phyloP scores from a whole-genome alignment of 1,284 basidiomycete genomes.

The Fomitiporia mediterranea region DNA sequence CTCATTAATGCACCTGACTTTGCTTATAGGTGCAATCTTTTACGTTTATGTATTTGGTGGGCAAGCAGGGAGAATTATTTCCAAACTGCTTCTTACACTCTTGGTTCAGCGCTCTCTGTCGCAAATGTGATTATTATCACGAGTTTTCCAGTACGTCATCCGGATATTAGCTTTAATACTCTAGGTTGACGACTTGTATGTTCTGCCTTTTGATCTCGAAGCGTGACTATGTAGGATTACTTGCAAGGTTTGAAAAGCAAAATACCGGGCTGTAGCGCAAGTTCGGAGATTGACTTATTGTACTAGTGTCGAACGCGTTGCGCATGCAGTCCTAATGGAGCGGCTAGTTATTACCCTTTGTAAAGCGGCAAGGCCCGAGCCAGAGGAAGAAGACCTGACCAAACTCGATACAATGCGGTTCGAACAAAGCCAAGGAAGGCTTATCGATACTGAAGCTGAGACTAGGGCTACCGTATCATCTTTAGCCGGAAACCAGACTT shows the following conservation, averaged over 20 bases:
- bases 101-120: background rate
- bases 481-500: too few species aligned
- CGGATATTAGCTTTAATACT: background rate
- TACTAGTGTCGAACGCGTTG: background rate
- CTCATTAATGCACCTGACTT: background rate
- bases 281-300: too few species aligned
- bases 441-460: background rate
- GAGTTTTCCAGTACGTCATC: background rate
- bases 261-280: too few species aligned
- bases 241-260: background rate
- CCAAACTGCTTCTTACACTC: background rate
- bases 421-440: background rate
- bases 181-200: too few species aligned
- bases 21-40: too few species aligned
- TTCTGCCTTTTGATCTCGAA: too few species aligned
- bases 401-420: background rate
- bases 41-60: conserved; percentile 2
- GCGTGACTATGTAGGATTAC: too few species aligned
- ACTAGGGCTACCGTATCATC: too few species aligned
- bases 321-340: background rate
- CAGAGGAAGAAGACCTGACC: too few species aligned
- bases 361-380: too few species aligned
- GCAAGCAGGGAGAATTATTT: too few species aligned
- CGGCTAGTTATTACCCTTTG: background rate
- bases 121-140: conserved; percentile 1